These are phyloP conservation scores for Solanum commersonii DNA, from an alignment of 257 asterid species.

Conservation along the genomic window DNA sequence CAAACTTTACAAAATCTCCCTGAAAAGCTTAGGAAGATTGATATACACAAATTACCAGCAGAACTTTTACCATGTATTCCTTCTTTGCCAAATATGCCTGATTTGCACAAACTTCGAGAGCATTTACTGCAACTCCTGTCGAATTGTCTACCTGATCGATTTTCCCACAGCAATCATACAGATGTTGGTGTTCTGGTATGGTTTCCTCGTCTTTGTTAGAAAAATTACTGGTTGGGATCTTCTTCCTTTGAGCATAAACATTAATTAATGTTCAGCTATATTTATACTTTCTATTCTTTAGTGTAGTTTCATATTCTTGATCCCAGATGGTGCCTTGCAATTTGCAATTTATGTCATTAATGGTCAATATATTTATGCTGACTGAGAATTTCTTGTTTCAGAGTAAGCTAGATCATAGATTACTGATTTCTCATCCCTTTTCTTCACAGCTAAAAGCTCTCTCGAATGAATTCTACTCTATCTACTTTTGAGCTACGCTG, in stretches of 20 bases:
- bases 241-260: background rate
- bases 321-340: background rate
- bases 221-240: background rate
- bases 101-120: slow-evolving; percentile 49
- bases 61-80: slow-evolving; percentile 45
- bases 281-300: background rate
- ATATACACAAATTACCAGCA: slow-evolving; percentile 29
- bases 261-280: background rate
- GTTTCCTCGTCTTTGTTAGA: background rate
- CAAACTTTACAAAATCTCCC: slow-evolving; percentile 52
- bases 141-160: slow-evolving; percentile 72
- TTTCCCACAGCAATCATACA: slow-evolving; percentile 50
- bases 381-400: background rate
- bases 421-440: background rate
- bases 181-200: slow-evolving; percentile 62
- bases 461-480: background rate
- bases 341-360: background rate
- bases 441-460: background rate
- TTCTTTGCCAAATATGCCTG: slow-evolving; percentile 72
- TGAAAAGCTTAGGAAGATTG: slow-evolving; percentile 59
- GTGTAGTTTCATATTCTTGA: background rate
- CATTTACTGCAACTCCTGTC: slow-evolving; percentile 60
- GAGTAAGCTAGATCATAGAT: background rate
- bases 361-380: background rate
- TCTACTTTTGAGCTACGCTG: background rate